Evolutionary conservation across 108 stramenopile genomes (phyloP).

Genomic region (Stephanodiscus minutulus): DNA sequence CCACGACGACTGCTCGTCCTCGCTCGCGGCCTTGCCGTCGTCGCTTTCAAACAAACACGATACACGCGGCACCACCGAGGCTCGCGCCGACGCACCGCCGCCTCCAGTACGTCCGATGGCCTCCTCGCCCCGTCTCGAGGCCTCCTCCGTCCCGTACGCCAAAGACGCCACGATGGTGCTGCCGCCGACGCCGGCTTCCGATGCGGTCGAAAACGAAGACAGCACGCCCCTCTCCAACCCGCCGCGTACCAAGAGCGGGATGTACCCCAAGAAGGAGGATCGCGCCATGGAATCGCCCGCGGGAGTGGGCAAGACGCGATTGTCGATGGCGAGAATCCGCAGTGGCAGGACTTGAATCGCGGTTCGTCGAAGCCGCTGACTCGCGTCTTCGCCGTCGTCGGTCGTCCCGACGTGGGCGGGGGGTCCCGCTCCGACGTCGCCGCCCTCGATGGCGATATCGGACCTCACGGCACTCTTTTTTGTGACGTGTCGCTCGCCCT

Average conservation of each 20-base stretch:
- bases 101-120: background rate
- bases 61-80: conserved; percentile 15
- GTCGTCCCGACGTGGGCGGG: background rate
- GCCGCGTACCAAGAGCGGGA: conserved; percentile 24
- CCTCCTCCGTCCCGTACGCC: conserved; percentile 1
- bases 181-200: background rate
- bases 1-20: conserved; percentile 21
- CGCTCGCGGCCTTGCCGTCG: background rate
- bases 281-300: conserved; percentile 35
- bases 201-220: background rate
- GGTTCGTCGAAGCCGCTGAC: background rate
- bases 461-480: background rate
- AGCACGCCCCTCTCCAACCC: conserved; percentile 31
- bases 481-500: background rate
- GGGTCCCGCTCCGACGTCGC: no score
- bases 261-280: conserved; percentile 22
- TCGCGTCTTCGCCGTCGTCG: background rate
- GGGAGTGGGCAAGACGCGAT: conserved; percentile 41
- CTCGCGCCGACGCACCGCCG: background rate
- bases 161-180: conserved; percentile 17
- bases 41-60: conserved; percentile 21
- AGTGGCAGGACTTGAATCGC: conserved; percentile 15
- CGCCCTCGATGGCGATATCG: background rate
- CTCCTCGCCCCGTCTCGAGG: background rate
- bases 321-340: conserved; percentile 43